Base-by-base conservation (phyloP, 169 alveolate genomes). In the Plasmodium billcollinsi region DNA sequence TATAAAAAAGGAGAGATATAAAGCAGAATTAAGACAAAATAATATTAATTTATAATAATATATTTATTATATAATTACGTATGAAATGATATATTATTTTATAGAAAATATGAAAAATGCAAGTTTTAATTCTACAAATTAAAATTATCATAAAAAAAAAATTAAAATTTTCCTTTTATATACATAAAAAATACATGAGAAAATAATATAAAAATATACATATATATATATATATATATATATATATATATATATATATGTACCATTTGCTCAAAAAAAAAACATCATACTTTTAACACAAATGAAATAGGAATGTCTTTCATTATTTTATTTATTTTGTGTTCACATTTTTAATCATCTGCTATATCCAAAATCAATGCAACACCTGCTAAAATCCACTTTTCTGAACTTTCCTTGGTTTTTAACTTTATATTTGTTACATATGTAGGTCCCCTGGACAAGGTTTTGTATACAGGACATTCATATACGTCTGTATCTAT, bases 311-410 rank as follows among this genome's bases (percentile, higher is more conserved):
- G 70, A 61, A 61, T 5, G 21, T 61, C 14, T 26, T 26, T 62
- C 18, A 62, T 12, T 39, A 8, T 45, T 18, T 20, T n/a, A 45
- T 5, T 39, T 12, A n/a, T 50, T 43, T 12, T 18, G 24, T 50
- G 4, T 9, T 33, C 94, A 80, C 93, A 95, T 86, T 96, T 96
- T 74, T 95, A 96, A 47, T 95, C 97, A 49, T 97, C 97, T 80
- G 98, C 99, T 72, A 97, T 97, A 90, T 98, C 99, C 70, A 98
- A 93, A 50, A 98, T 96, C 86, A 98, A 94, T 15, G 99, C 99
- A 56, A 97, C 99, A 29, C 99, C 99, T 29, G 98, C 99, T 33
- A 98, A 89, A 62, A 97, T 94, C 99, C 99, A 98, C 93, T 97
- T 98, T 58, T 97, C 98, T 4, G 99, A 97, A 39, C 97, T 97